Evolutionary conservation across 2,329 filamentous ascomycete genomes (phyloP).

Genomic region (Aspergillus candidus): DNA sequence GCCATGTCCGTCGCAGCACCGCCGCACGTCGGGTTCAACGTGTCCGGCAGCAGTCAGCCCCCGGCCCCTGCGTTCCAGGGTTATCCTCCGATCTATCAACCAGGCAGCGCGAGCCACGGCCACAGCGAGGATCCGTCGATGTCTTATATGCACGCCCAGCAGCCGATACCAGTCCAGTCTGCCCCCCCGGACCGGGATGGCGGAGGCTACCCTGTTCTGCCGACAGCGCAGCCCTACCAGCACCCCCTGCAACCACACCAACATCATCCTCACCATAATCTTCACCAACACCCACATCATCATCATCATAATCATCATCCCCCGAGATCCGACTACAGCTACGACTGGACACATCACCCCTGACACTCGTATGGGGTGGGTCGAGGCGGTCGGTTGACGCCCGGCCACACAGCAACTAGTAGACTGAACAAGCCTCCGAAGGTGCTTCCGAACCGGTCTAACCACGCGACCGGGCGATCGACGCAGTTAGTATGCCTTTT

Average conservation of each 20-base stretch:
- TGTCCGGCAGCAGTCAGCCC: slow-evolving; percentile 8
- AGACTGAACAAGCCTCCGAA: no score
- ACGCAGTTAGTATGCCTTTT: no score
- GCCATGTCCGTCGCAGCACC: slow-evolving; percentile 13
- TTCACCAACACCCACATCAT: no score
- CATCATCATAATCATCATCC: background rate
- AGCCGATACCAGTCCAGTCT: slow-evolving; percentile 18
- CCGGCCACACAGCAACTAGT: no score
- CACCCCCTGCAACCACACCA: slow-evolving; percentile 4
- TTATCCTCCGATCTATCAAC: slow-evolving; percentile 18
- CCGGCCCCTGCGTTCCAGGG: slow-evolving; percentile 14
- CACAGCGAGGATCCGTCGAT: slow-evolving; percentile 12
- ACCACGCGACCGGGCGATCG: no score
- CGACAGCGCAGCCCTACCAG: slow-evolving; percentile 10
- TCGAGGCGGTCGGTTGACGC: slow-evolving; percentile 79
- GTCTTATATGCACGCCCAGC: slow-evolving; percentile 13
- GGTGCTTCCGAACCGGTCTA: no score
- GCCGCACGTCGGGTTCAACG: slow-evolving; percentile 20
- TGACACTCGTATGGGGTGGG: slow-evolving; percentile 41
- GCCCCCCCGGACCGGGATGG: slow-evolving; percentile 10
- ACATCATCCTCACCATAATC: no score
- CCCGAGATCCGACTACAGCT: slow-evolving; percentile 11
- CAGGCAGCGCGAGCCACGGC: slow-evolving; percentile 7
- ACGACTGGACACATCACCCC: slow-evolving; percentile 15
- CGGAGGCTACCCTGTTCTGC: slow-evolving; percentile 11